Evolutionary conservation across 2,329 filamentous ascomycete species (phyloP).

Genomic region (Exserohilum rostratum): DNA sequence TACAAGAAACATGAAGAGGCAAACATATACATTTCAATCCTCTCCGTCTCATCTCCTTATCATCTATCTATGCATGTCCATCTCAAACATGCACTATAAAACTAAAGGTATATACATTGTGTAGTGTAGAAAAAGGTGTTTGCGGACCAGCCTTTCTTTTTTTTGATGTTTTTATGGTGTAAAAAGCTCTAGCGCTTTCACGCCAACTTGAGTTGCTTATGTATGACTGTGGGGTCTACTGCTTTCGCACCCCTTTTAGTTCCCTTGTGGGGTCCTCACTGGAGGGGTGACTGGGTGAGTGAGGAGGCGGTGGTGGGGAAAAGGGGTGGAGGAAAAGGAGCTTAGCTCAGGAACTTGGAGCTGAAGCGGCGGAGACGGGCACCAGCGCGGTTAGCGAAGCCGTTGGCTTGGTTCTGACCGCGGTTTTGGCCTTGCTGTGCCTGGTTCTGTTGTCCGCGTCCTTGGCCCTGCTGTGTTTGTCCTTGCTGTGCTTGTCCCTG

Average conservation of each 20-base stretch:
- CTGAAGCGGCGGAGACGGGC: slow-evolving; percentile 4
- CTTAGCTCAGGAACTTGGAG: slow-evolving; percentile 11
- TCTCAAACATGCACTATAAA: neutral
- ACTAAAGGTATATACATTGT: slow-evolving; percentile 12
- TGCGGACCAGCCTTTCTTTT: slow-evolving; percentile 6
- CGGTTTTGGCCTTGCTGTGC: neutral
- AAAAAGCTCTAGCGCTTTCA: neutral
- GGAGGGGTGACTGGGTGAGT: no score
- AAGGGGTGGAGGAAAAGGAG: neutral
- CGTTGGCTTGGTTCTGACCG: neutral
- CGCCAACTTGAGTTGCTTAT: neutral
- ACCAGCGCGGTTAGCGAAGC: neutral
- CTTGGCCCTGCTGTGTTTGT: slow-evolving; percentile 1
- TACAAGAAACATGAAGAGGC: no score
- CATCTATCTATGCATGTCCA: neutral
- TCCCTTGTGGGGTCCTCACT: neutral
- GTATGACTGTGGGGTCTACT: no score
- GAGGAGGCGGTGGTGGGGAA: no score
- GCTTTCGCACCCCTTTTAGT: neutral
- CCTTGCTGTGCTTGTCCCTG: neutral
- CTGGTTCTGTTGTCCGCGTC: neutral
- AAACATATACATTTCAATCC: slow-evolving; percentile 4
- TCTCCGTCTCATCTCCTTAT: neutral
- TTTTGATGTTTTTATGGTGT: neutral
- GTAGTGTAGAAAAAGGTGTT: neutral